These are phyloP conservation scores for Marasmius fiardii DNA, from an alignment of 1,284 basidiomycete genomes.

Conservation along the genomic window DNA sequence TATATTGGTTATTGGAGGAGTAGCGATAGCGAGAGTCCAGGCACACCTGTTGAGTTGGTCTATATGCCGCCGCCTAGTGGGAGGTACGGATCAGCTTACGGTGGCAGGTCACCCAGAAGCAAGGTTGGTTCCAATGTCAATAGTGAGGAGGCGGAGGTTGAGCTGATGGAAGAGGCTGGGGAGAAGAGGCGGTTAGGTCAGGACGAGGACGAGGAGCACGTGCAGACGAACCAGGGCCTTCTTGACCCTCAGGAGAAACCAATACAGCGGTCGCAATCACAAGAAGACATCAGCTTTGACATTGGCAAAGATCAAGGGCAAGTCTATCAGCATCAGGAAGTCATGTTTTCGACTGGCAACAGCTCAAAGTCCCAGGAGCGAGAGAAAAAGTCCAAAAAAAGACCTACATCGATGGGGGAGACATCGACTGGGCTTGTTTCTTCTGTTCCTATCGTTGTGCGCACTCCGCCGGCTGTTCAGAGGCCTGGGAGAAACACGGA, in stretches of 20 bases:
- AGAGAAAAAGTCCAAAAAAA: background rate
- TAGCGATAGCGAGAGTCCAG: slow-evolving; percentile 20
- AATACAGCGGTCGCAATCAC: background rate
- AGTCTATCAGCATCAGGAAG: slow-evolving; percentile 18
- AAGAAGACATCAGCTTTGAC: background rate
- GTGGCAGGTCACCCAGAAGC: slow-evolving; percentile 6
- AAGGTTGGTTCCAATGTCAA: slow-evolving; percentile 21
- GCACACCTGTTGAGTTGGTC: slow-evolving; percentile 58
- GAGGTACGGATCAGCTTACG: slow-evolving; percentile 32
- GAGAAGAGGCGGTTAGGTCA: slow-evolving; percentile 9
- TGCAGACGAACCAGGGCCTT: background rate
- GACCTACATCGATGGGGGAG: background rate
- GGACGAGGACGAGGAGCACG: slow-evolving; percentile 17
- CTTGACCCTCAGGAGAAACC: background rate
- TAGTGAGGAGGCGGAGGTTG: slow-evolving; percentile 26
- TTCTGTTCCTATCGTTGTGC: slow-evolving; percentile 16
- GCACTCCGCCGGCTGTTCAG: slow-evolving; percentile 13
- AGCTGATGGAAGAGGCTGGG: slow-evolving; percentile 18
- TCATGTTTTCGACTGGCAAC: slow-evolving; percentile 17
- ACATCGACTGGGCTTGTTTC: background rate
- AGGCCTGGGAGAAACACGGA: slow-evolving; percentile 6
- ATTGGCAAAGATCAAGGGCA: slow-evolving; percentile 11
- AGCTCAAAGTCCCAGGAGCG: background rate
- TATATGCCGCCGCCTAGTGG: slow-evolving; percentile 65
- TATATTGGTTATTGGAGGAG: slow-evolving; percentile 9